Conservation (phyloP, 805 yeast genomes). For the Hagleromyces aurorensis region DNA sequence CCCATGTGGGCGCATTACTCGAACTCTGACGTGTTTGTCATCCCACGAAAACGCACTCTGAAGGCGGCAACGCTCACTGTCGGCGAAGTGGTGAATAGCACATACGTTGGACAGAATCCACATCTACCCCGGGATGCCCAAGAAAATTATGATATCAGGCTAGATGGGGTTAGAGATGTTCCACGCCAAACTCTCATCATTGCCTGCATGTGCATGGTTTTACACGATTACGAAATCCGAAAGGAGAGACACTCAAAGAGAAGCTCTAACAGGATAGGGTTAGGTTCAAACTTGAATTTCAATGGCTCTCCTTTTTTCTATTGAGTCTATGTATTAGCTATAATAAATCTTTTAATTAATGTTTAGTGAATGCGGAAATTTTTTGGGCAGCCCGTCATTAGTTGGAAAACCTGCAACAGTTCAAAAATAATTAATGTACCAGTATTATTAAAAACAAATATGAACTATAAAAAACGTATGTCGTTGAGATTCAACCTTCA, state of each 20-base stretch:
- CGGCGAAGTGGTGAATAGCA: conserved; percentile 18
- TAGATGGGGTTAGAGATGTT: conserved; percentile 13
- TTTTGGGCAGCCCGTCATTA: too few species aligned
- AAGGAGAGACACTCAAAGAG: conserved; percentile 27
- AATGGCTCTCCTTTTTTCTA: too few species aligned
- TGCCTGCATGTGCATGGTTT: conserved; percentile 29
- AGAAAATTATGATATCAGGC: conserved; percentile 2
- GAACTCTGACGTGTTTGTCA: conserved; percentile 18
- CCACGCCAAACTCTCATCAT: conserved; percentile 25
- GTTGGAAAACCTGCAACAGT: too few species aligned
- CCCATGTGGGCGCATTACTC: conserved; percentile 29
- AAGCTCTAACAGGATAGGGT: too few species aligned
- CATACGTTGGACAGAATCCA: background rate
- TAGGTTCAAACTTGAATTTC: too few species aligned
- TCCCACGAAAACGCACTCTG: conserved; percentile 24
- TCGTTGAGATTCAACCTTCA: too few species aligned
- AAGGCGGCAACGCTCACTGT: conserved; percentile 20
- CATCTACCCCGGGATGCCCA: background rate
- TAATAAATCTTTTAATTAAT: too few species aligned
- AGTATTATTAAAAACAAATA: too few species aligned
- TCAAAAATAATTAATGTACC: too few species aligned
- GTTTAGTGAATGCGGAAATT: too few species aligned
- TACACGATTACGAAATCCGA: conserved; percentile 28
- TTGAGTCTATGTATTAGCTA: too few species aligned
- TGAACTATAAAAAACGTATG: too few species aligned